A percentile compares a stretch with the other conserved stretches of the same genome.
These are phyloP conservation scores for Pseudohalonectria lignicola DNA, from an alignment of 2,329 filamentous ascomycete genomes.

Conservation along the genomic window DNA sequence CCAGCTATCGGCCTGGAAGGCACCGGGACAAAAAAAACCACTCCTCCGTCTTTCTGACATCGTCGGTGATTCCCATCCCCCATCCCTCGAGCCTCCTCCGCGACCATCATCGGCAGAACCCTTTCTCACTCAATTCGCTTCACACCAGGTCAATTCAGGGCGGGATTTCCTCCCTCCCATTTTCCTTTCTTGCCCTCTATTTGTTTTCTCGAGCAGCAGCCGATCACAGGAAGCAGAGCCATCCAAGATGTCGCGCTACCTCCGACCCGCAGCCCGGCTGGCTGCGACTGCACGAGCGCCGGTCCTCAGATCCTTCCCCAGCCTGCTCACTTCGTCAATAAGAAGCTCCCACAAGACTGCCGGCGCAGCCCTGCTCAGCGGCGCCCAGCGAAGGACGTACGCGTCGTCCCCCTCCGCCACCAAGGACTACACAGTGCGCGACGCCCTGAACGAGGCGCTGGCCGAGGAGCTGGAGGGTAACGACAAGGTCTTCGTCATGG, in stretches of 20 bases:
- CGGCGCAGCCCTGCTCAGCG: conserved; percentile 2
- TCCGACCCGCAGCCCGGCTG: conserved; percentile 31
- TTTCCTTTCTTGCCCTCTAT: not conserved
- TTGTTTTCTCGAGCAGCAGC: not conserved
- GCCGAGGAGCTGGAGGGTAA: conserved; percentile 94
- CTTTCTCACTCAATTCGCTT: too few species aligned
- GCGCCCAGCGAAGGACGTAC: conserved; percentile 39
- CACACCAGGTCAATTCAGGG: too few species aligned
- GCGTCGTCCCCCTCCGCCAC: conserved; percentile 44
- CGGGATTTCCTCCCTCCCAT: too few species aligned
- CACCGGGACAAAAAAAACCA: too few species aligned
- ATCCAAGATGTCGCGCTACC: conserved; percentile 32
- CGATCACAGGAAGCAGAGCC: conserved; percentile 6
- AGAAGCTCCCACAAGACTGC: conserved; percentile 1
- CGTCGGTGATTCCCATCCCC: too few species aligned
- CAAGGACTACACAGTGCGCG: conserved; percentile 94
- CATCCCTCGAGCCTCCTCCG: too few species aligned
- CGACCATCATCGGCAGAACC: too few species aligned
- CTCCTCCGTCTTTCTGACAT: too few species aligned
- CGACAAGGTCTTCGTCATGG: conserved; percentile 88
- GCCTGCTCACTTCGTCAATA: conserved; percentile 4
- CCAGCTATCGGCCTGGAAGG: too few species aligned
- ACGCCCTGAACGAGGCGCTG: conserved; percentile 94
- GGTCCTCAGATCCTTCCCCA: conserved; percentile 11
- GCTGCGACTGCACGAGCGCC: conserved; percentile 20